Evolutionary conservation across 2,329 filamentous ascomycete species (phyloP), one percentile per base, ranked within the genome.

Genomic region (Penicillium oxalicum): DNA sequence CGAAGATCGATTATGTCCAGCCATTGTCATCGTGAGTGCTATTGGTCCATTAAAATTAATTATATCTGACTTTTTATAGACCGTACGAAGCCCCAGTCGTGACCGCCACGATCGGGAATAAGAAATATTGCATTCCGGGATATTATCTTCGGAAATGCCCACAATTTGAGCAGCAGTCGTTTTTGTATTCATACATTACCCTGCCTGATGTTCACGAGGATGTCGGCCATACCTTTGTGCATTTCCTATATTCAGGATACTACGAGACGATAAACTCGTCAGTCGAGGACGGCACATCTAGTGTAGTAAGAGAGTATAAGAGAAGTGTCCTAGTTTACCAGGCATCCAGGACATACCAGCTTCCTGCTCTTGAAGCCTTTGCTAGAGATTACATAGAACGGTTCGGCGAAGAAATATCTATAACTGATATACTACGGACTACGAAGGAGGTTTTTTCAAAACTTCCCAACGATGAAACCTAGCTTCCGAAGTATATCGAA

Each of bases 241-340:
- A 39, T 25, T 39, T 39, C 37, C 25, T 39, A 25, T 39, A 39
- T 25, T 39, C 37, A 39, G 37, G 37, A 26, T 25, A 13, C 37
- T 39, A 39, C 18, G 37, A 39, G 37, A 39, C 37, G 37, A 47
- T 52, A 4, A 11, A 35, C 5, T 45, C 18, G 28, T 29, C 45
- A 36, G 24, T 39, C 26, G 41, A 48, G n/a, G 18, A 37, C 27
- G 36, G 18, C 37, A n/a, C 24, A 9, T 45, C 35, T 34, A 7
- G 40, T 24, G 18, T 53, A 3, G 43, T 35, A 11, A 43, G 27
- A 44, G 56, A 59, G 40, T 59, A 54, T 43, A 27, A 25, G 27
- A 52, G 45, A 49, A 51, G 49, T 24, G 33, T 53, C n/a, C 44
- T 51, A 0, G 46, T 32, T 12, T 57, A 57, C 29, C 29, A 56